Percentiles rank a stretch among this genome's conserved stretches.
These are phyloP conservation scores for Diaporthe australafricana DNA, from an alignment of 2,329 filamentous ascomycete species.

Conservation along the genomic window DNA sequence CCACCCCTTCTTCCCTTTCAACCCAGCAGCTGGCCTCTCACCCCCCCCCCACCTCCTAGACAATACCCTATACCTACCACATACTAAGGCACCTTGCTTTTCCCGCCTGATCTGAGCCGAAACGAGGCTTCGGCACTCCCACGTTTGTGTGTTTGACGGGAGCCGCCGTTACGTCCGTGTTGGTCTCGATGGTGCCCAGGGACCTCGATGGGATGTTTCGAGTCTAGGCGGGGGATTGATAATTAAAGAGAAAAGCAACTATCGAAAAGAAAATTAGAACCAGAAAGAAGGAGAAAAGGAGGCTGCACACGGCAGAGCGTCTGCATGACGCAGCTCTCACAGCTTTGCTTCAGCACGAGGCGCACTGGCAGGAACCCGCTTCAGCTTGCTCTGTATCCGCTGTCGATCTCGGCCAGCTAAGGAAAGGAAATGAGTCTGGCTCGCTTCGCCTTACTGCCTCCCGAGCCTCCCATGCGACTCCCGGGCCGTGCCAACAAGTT, in stretches of 20 bases:
- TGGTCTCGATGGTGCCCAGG: not conserved
- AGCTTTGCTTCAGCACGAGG: constrained; percentile 1
- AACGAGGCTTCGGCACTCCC: constrained; percentile 25
- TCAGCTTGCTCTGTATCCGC: constrained; percentile 18
- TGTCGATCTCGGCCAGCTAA: constrained; percentile 4
- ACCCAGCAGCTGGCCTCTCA: not conserved
- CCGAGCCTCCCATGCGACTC: not conserved
- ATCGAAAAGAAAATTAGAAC: not conserved
- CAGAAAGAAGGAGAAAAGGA: not conserved
- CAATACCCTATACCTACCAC: not conserved
- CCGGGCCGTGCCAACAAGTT: not conserved
- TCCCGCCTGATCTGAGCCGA: not conserved
- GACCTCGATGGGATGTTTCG: not conserved
- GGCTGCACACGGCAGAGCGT: not conserved
- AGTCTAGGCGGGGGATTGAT: not conserved
- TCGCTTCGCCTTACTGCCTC: not conserved
- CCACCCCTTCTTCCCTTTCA: not conserved
- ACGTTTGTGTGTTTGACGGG: constrained; percentile 12
- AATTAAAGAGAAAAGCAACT: too few species aligned
- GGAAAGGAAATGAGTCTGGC: not conserved
- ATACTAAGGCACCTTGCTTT: not conserved
- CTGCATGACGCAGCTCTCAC: not conserved
- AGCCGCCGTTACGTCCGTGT: constrained; percentile 24
- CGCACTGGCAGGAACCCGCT: not conserved
- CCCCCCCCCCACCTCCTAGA: too few species aligned